Evolutionary conservation across 2,329 filamentous ascomycete species (phyloP), one percentile per base, ranked within the genome.

Genomic region (Magnaporthales sp.): DNA sequence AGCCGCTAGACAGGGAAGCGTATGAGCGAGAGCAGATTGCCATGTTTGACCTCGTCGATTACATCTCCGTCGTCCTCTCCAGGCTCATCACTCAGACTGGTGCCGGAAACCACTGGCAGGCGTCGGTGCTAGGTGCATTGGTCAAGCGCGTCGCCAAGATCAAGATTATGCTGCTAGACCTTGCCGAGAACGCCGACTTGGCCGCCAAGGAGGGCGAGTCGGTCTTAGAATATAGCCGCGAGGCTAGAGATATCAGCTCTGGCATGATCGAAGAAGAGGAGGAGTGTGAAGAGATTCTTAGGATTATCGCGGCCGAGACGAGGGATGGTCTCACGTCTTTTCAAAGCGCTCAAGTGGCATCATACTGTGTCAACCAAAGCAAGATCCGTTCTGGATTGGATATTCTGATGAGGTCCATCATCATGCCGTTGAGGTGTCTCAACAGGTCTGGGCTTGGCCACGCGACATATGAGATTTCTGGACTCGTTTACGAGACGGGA

Each of bases 321-420:
- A 60, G 56, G 19, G 56, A 60, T 11, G 56, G 56, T 60, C 56
- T 60, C 56, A 60, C 56, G 19, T 60, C 56, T 3, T 60, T 60
- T 26, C 11, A 60, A 60, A 60, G 24, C 24, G 56, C 56, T 13
- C 56, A 27, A 3, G 56, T 60, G 4, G 56, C 56, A 60, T 29
- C 56, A 6, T 60, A 60, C 56, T 60, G 56, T 13, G 56, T 60
- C 56, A 60, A 60, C 56, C 56, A 60, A 27, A 60, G 56, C 56
- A 60, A 60, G 8, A 13, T 60, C 13, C 22, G 56, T 19, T 60
- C 56, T 60, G 56, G 56, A 60, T 13, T 60, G 56, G 56, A 60
- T 26, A 60, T 60, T 60, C 15, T 60, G 56, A 27, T 60, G 13
- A 60, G 56, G 4, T 29, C 56, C 26, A 60, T 60, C 56, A 60